Evolutionary conservation across 192 early-diverging fungal species (phyloP).

Genomic region (Chytriomyces sp.): DNA sequence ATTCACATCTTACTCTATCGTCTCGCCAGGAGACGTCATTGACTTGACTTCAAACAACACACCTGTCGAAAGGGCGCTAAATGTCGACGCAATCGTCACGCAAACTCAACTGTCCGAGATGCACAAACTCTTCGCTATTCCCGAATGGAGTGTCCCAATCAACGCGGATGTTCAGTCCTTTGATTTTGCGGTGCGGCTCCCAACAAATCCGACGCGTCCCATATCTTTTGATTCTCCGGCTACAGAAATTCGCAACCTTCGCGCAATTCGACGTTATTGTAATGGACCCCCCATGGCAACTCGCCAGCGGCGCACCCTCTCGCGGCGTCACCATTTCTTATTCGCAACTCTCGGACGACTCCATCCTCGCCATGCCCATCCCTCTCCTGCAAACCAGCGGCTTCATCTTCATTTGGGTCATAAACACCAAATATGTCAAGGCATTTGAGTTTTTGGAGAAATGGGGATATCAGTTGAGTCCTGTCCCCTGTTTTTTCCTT

Average conservation of each 20-base stretch:
- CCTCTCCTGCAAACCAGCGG: conserved; percentile 82
- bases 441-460: conserved; percentile 93
- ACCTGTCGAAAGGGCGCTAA: too few species aligned
- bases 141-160: conserved; percentile 92
- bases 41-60: too few species aligned
- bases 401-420: conserved; percentile 98
- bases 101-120: too few species aligned
- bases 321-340: conserved; percentile 93
- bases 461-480: conserved; percentile 85
- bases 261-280: conserved; percentile 93
- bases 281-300: conserved; percentile 98
- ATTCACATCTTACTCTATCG: too few species aligned
- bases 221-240: too few species aligned
- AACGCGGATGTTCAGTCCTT: conserved; percentile 95
- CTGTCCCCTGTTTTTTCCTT: background rate
- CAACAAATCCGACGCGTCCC: background rate
- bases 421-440: conserved; percentile 97
- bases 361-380: conserved; percentile 89
- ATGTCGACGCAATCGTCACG: too few species aligned
- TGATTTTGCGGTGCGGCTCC: conserved; percentile 79
- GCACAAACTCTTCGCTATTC: conserved; percentile 37
- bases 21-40: too few species aligned
- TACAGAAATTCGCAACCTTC: conserved; percentile 67
- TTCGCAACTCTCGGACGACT: conserved; percentile 92
- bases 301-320: conserved; percentile 90